Base-by-base conservation (phyloP, 352 stramenopile species). In the Globisporangium emineosum region DNA sequence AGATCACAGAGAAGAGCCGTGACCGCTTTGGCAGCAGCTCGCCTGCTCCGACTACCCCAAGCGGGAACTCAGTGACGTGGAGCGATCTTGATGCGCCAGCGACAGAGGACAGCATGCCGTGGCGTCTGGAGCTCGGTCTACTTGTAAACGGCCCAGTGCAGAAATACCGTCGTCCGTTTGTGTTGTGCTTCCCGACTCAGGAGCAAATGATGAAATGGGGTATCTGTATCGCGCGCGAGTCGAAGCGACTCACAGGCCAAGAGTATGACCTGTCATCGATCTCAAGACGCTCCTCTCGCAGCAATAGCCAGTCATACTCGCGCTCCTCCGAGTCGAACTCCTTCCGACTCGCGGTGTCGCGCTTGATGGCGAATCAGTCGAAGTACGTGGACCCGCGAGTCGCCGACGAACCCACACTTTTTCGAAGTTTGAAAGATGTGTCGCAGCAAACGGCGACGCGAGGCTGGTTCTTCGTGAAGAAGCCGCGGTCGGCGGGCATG, bases 121-220 rank as follows among this genome's bases (percentile, higher is more conserved):
- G 82, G 83, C 73, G 86, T 43, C 68, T 94, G 17, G 85, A 92
- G 56, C 59, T 95, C 25, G 86, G 82, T 4, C 73, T 93, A 29
- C 64, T 93, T 15, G 72, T 91, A 3, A 78, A 86, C 43, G 72
- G 71, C 5, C 60, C 70, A 2, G 42, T 69, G 32, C 78, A 91
- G 29, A 88, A 91, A 57, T 96, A 91, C 59, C 80, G 83, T 8
- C 83, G 87, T 6, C 77, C 83, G 21, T 89, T 93, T 50, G 79
- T 90, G 35, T 73, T 96, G 71, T 91, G 84, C 50, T 93, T 96
- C 58, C 60, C 73, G 30, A 80, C 74, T 0, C 81, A 91, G 50
- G 83, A 96, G 40, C 77, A 88, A 42, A 90, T 94, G 83, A 93
- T 96, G 82, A 93, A 94, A 60, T 96, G 87, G 87, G 86, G 83